Percentiles rank a stretch among this genome's conserved stretches.
These are phyloP conservation scores for Ochromonas danica DNA, from an alignment of 108 stramenopile species.

Conservation along the genomic window DNA sequence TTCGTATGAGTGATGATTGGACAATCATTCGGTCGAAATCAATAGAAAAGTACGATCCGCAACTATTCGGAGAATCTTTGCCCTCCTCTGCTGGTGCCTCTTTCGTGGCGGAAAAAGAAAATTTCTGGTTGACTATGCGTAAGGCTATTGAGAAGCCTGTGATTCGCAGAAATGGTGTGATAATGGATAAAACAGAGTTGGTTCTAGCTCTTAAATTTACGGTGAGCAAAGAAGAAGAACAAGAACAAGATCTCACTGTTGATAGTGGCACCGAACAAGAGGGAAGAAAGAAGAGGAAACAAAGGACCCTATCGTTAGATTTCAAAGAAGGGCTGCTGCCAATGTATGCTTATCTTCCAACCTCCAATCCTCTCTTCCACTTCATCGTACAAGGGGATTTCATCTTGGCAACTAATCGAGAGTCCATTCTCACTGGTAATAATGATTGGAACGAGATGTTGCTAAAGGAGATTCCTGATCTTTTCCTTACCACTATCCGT, in stretches of 20 bases:
- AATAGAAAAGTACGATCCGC: no score
- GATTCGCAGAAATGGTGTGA: background rate
- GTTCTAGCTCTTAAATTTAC: background rate
- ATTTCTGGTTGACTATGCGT: background rate
- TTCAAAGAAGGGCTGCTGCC: background rate
- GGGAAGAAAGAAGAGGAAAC: no score
- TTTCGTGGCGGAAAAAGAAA: background rate
- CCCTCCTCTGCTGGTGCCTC: background rate
- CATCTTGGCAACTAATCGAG: background rate
- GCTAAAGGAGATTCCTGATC: background rate
- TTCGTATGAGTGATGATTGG: no score
- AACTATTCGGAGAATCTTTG: no score
- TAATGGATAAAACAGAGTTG: background rate
- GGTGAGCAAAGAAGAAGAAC: background rate
- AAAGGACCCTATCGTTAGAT: background rate
- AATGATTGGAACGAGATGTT: background rate
- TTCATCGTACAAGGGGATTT: constrained; percentile 18
- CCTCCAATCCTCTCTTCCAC: background rate
- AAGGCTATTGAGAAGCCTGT: background rate
- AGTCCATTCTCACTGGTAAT: background rate
- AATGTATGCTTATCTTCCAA: background rate
- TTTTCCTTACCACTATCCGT: background rate
- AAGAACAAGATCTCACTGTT: background rate
- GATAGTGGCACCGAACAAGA: background rate
- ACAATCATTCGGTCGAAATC: no score